These are phyloP conservation scores for Discostella stelligeroides DNA, from an alignment of 108 stramenopile species.

Conservation along the genomic window DNA sequence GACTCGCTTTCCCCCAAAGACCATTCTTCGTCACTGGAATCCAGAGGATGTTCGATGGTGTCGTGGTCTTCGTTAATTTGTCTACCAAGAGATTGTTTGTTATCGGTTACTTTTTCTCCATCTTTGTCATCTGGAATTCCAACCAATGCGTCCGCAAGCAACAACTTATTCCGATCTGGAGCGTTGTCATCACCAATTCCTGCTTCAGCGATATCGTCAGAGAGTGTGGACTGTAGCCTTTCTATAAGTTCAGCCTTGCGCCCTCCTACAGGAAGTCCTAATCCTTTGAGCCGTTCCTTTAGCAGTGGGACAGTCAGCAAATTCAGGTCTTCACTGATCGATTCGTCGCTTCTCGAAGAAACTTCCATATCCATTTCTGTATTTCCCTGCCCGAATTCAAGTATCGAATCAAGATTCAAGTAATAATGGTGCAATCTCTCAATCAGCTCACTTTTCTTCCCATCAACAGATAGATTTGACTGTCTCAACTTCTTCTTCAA, in stretches of 20 bases:
- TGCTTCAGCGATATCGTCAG: conserved; percentile 1
- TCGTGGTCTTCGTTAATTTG: not conserved
- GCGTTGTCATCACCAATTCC: not conserved
- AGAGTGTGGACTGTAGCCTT: conserved; percentile 20
- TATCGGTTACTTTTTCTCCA: not conserved
- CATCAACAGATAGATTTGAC: conserved; percentile 41
- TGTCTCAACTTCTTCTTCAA: conserved; percentile 51
- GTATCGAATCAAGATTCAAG: not conserved
- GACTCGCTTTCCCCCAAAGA: no score
- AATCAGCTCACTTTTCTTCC: conserved; percentile 54
- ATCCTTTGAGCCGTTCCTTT: conserved; percentile 41
- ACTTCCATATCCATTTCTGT: conserved; percentile 8
- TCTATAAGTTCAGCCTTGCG: conserved; percentile 51
- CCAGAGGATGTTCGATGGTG: not conserved
- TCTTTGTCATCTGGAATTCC: not conserved
- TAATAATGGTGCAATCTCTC: conserved; percentile 36
- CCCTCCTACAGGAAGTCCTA: conserved; percentile 47
- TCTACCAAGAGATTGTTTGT: not conserved
- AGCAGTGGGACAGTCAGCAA: conserved; percentile 36
- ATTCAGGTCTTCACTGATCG: conserved; percentile 7
- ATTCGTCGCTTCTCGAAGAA: not conserved
- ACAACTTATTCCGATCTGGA: not conserved
- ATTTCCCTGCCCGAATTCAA: not conserved
- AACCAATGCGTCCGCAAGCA: not conserved
- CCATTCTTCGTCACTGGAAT: not conserved